Percentiles rank a stretch among this genome's conserved stretches.
These are phyloP conservation scores for Besnoitia besnoiti DNA, from an alignment of 169 alveolate species.

Conservation along the genomic window DNA sequence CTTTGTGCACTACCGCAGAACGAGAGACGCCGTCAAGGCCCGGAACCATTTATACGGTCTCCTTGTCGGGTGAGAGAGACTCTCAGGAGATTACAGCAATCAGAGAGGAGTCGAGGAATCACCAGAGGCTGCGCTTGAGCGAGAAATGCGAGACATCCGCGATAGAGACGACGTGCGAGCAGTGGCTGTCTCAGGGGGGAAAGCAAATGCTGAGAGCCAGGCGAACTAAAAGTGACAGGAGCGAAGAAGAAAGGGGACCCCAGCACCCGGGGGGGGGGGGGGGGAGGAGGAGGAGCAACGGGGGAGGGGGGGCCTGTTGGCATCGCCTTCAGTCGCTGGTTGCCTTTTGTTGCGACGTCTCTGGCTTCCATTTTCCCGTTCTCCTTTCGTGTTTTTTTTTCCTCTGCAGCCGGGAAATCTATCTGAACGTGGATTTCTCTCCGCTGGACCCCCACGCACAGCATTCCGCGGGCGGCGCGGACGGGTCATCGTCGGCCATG, in stretches of 20 bases:
- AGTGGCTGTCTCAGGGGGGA: too few species aligned
- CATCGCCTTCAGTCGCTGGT: background rate
- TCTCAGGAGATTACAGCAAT: background rate
- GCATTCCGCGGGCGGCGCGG: background rate
- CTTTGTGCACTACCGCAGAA: constrained; percentile 35
- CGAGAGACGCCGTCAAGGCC: constrained; percentile 49
- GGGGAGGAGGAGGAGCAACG: too few species aligned
- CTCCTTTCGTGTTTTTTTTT: background rate
- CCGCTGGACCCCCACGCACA: constrained; percentile 21
- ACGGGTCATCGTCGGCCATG: background rate
- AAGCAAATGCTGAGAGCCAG: too few species aligned
- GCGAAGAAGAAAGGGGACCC: background rate
- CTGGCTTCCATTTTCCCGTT: background rate
- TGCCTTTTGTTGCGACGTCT: background rate
- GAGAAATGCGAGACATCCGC: too few species aligned
- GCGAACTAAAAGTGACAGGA: background rate
- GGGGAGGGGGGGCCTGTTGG: background rate
- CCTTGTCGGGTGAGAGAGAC: constrained; percentile 33
- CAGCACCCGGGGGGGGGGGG: too few species aligned
- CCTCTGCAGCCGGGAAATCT: constrained; percentile 41
- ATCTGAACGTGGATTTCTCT: constrained; percentile 59
- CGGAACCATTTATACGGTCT: constrained; percentile 61
- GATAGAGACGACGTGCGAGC: too few species aligned
- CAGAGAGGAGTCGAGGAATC: background rate
- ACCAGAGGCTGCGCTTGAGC: background rate